Base-by-base conservation (phyloP, 345 rosid species). In the Moricandia moricandioides region DNA sequence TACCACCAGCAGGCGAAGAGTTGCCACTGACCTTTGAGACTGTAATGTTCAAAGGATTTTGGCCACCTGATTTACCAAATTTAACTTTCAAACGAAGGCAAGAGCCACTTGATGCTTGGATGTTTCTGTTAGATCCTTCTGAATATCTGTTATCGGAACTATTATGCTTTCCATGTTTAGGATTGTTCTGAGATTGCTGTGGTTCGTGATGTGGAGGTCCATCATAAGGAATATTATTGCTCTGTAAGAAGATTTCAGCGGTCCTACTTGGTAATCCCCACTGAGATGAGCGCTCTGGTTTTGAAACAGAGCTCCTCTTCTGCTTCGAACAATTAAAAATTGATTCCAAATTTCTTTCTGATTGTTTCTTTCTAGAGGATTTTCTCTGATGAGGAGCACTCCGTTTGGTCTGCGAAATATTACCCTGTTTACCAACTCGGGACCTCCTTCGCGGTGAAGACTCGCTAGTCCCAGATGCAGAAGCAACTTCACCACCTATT, bases 21-120 rank as follows among this genome's bases (percentile, higher is more conserved):
- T 71, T 75, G 69, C 72, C 84, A 75, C 75, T 80, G 61, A 77
- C 81, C 77, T 84, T 72, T 10, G 85, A 78, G 40, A 84, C 83
- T 57, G 62, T 59, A 69, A 71, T 49, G 55, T 82, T 80, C 62
- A 77, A 40, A 78, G 80, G 79, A 67, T 61, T 81, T 47, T 77
- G 82, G 79, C 80, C 70, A 79, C 73, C 69, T 65, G 77, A 83
- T 21, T 88, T 89, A 63, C 99, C 96, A 82, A 92, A 71, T 81
- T 86, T 95, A 71, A 95, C 86, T 86, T 83, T 92, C 81, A 95
- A 80, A 39, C 96, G 93, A 51, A 95, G 85, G 80, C 88, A 74
- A 66, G 71, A 77, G 47, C 75, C 75, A 51, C 78, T 82, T 75
- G 83, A 75, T 80, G 83, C 68, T 78, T 49, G 71, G 68, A 24